Base-by-base conservation (phyloP, 371 early-diverging fungal species). In the Mucor velutinosus region DNA sequence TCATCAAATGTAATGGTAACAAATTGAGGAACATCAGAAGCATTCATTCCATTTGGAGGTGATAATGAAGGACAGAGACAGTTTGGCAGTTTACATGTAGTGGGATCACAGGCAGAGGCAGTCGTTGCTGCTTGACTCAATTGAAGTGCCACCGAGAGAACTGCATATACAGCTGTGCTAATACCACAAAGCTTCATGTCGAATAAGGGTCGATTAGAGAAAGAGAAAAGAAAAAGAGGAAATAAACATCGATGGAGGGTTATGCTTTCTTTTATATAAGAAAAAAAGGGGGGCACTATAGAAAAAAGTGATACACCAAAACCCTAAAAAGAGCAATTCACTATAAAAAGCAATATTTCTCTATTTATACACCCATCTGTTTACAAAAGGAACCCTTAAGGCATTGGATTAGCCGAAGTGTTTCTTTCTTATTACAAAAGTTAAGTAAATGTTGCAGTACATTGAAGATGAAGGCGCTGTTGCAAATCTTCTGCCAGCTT, bases 1-100 rank as follows among this genome's bases (percentile, higher is more conserved):
- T 92, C 93, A 64, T 90, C 91, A 74, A 86, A 90, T 3, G 91
- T 91, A 53, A 92, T 74, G 21, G 88, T 81, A 32, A 91, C 79
- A 71, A 92, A 92, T 80, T 90, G 91, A n/a, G 93, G 93, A 0
- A 87, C 87, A 56, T 88, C 86, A 45, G 79, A 77, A 1, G 87
- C 80, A 10, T 68, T 59, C 32, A 90, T 64, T 17, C 84, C 85
- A 39, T 79, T 81, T 25, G 93, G 91, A 55, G 91, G 87, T 2
- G 73, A 80, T 32, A 69, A 57, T 8, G 90, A 86, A 15, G 93
- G 87, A 43, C 93, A 92, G 30, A 81, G 74, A 69, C 93, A 92
- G 7, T 69, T 79, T 2, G 93, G 93, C 64, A 85, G 82, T 65
- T 85, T 81, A 72, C 93, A 92, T 15, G 77, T 73, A 25, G 81